Percentiles rank a stretch among this genome's conserved stretches.
phyloP scores from a whole-genome alignment of 2,329 filamentous ascomycete genomes.

The Xylariaceae sp. region DNA sequence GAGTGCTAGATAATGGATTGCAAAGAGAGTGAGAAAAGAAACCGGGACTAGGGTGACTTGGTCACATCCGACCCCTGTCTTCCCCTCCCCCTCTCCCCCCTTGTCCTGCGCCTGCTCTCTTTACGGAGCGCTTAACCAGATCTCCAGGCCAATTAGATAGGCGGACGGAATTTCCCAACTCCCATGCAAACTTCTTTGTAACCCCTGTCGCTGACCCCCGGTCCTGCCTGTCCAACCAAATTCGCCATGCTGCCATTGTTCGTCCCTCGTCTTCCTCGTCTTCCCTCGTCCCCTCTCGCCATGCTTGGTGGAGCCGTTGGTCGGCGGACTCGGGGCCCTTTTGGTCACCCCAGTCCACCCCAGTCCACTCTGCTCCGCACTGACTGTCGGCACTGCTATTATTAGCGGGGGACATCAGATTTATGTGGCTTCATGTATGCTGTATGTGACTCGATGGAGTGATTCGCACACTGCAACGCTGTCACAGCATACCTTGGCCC shows the following conservation, averaged over 20 bases:
- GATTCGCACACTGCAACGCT: constrained; percentile 19
- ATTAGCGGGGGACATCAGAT: constrained; percentile 24
- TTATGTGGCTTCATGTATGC: constrained; percentile 19
- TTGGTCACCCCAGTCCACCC: background rate
- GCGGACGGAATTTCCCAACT: too few species aligned
- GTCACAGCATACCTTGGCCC: constrained; percentile 20
- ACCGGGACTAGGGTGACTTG: constrained; percentile 11
- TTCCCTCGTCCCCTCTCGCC: constrained; percentile 21
- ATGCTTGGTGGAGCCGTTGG: constrained; percentile 22
- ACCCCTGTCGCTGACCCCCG: constrained; percentile 15
- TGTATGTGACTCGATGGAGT: constrained; percentile 22
- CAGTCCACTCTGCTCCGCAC: constrained; percentile 13
- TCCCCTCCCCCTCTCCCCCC: too few species aligned
- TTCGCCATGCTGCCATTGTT: constrained; percentile 20
- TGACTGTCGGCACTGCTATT: constrained; percentile 26
- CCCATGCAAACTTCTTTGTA: constrained; percentile 24
- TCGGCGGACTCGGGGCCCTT: constrained; percentile 15
- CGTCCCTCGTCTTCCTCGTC: constrained; percentile 25
- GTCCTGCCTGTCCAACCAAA: constrained; percentile 23
- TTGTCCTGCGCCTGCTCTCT: too few species aligned
- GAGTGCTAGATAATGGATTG: background rate
- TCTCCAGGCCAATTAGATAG: too few species aligned
- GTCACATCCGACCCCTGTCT: constrained; percentile 24
- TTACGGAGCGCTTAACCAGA: constrained; percentile 30
- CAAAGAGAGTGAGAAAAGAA: constrained; percentile 9